Conservation (phyloP, 805 yeast species). For the Ogataea pini region DNA sequence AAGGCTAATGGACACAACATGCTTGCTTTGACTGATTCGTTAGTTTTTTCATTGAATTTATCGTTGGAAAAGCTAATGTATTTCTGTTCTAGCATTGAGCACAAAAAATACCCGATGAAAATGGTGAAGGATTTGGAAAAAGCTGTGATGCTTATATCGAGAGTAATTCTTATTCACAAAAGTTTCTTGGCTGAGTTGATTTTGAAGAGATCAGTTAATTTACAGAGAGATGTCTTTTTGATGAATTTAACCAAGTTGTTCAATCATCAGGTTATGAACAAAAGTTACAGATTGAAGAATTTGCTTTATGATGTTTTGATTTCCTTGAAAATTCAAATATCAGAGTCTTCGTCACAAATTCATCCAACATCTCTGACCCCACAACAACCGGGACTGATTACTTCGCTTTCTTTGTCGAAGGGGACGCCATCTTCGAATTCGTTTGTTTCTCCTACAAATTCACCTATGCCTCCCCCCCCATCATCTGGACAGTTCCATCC, state of each 20-base stretch:
- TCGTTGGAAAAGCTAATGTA: constrained; percentile 41
- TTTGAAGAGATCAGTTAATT: constrained; percentile 40
- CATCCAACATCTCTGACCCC: constrained; percentile 9
- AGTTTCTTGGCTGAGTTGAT: constrained; percentile 48
- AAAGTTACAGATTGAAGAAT: constrained; percentile 52
- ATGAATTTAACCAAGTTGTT: constrained; percentile 48
- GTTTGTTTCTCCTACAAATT: constrained; percentile 28
- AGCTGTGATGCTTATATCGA: constrained; percentile 49
- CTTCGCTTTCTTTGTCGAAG: constrained; percentile 22
- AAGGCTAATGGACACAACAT: constrained; percentile 12
- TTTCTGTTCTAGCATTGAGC: constrained; percentile 31
- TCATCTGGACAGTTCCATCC: constrained; percentile 13
- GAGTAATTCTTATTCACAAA: constrained; percentile 61
- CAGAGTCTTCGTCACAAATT: constrained; percentile 28
- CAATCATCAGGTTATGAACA: constrained; percentile 43
- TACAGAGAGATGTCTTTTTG: constrained; percentile 47
- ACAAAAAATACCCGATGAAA: constrained; percentile 19
- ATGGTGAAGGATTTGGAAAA: constrained; percentile 25
- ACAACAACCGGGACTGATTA: constrained; percentile 21
- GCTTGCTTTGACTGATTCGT: constrained; percentile 37
- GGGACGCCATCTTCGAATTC: constrained; percentile 25
- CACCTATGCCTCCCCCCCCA: constrained; percentile 29
- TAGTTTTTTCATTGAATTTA: constrained; percentile 42
- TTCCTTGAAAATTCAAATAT: constrained; percentile 46
- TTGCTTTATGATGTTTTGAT: constrained; percentile 59